Conservation (phyloP, 148 eudicot genomes). For the Heliosperma pusillum region DNA sequence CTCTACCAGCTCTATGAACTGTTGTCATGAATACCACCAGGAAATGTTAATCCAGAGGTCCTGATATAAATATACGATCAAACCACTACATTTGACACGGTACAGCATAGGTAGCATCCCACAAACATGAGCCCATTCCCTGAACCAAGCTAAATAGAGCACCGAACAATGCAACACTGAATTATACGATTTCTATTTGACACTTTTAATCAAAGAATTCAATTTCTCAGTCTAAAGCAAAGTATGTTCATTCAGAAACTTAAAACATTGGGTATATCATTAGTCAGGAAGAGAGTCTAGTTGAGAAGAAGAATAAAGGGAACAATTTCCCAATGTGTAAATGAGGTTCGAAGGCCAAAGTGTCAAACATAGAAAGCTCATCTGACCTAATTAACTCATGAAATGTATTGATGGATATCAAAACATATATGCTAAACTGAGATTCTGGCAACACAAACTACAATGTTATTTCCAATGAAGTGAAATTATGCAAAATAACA, state of each 20-base stretch:
- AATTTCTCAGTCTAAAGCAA: no score
- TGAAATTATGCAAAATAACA: background rate
- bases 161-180: no score
- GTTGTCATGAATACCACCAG: conserved; percentile 26
- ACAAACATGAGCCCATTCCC: no score
- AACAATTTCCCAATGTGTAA: background rate
- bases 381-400: background rate
- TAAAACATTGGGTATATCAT: background rate
- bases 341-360: no score
- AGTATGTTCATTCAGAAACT: background rate
- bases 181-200: no score
- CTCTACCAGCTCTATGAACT: conserved; percentile 77
- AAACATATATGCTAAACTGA: no score
- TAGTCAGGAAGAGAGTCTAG: background rate
- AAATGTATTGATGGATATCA: no score
- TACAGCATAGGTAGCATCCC: no score
- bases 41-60: conserved; percentile 2
- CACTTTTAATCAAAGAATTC: no score
- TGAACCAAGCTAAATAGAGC: no score
- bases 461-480: background rate
- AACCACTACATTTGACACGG: background rate
- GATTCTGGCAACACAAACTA: background rate
- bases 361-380: background rate
- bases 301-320: background rate
- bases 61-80: background rate